A percentile compares a stretch with the other conserved stretches of the same genome.
phyloP scores from a whole-genome alignment of 345 rosid genomes.

The Syzygium grande region DNA sequence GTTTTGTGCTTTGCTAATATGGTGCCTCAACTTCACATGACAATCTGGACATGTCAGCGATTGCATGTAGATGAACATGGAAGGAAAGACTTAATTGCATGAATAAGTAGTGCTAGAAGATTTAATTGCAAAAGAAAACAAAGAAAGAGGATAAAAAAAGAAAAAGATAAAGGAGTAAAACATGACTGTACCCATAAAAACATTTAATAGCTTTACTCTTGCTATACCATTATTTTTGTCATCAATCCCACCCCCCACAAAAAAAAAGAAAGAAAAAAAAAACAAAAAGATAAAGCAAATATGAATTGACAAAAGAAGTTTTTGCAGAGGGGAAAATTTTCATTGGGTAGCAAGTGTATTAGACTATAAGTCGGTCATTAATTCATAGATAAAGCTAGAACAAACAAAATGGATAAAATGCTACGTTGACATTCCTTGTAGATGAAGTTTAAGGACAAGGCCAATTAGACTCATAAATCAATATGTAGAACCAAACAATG shows the following conservation, averaged over 20 bases:
- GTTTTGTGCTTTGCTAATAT: not conserved
- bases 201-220: not conserved
- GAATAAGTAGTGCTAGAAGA: not conserved
- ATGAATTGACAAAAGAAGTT: not conserved
- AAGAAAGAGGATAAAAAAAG: not conserved
- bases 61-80: not conserved
- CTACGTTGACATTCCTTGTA: not conserved
- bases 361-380: not conserved
- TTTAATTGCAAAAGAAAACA: not conserved
- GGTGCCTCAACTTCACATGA: not conserved
- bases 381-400: not conserved
- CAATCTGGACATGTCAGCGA: not conserved
- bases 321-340: not conserved
- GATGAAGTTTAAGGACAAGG: not conserved
- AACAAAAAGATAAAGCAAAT: not conserved
- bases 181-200: not conserved
- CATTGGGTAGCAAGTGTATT: not conserved
- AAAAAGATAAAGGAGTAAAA: not conserved
- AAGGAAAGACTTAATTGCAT: not conserved
- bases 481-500: not conserved
- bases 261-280: not conserved
- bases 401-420: not conserved
- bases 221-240: not conserved
- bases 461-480: not conserved
- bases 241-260: not conserved